Evolutionary conservation across 2,329 filamentous ascomycete species (phyloP).

Genomic region (Akanthomyces muscarius): DNA sequence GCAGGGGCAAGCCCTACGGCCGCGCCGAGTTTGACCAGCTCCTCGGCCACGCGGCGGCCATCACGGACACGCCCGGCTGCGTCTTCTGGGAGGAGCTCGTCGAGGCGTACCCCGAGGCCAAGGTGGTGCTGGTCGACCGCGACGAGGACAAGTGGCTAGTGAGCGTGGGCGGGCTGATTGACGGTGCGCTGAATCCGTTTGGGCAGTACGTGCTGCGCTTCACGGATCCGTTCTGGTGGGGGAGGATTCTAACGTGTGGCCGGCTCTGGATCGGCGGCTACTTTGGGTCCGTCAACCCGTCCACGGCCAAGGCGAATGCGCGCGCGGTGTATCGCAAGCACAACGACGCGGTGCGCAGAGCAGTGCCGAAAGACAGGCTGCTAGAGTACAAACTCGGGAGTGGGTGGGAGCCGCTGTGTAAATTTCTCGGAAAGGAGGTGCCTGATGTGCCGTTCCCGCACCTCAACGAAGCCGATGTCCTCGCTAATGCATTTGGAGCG

Average conservation of each 20-base stretch:
- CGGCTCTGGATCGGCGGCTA: constrained; percentile 6
- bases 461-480: constrained; percentile 24
- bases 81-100: neutral
- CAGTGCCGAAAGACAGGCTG: constrained; percentile 28
- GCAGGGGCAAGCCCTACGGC: neutral
- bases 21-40: neutral
- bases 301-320: constrained; percentile 17
- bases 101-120: constrained; percentile 15
- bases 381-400: constrained; percentile 32
- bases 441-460: constrained; percentile 33
- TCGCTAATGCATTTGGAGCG: neutral
- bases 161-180: constrained; percentile 21
- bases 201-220: neutral
- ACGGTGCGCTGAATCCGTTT: neutral
- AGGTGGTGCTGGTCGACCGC: constrained; percentile 27
- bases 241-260: neutral
- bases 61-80: neutral
- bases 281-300: constrained; percentile 19
- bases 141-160: constrained; percentile 24
- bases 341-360: constrained; percentile 31
- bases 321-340: constrained; percentile 27
- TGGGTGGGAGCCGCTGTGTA: constrained; percentile 36
- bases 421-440: constrained; percentile 31
- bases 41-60: neutral
- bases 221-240: neutral